Base-by-base conservation (phyloP, 2,329 filamentous ascomycete genomes). In the Pestalotiopsis sp. region DNA sequence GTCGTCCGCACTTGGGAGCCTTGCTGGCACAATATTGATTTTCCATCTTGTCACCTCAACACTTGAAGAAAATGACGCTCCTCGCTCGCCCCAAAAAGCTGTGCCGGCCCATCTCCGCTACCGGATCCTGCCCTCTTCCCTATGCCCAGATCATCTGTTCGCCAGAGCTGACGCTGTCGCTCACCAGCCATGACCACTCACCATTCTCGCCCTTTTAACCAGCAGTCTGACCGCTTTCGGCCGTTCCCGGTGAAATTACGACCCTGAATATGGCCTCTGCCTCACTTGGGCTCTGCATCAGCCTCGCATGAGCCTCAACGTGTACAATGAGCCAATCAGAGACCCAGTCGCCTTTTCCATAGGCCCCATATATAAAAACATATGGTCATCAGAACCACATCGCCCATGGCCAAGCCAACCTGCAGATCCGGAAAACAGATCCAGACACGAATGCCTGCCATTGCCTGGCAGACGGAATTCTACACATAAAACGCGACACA, bases 101-200 rank as follows among this genome's bases (percentile, higher is more conserved):
- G 23, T 2, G 23, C 57, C 25, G 57, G 23, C 57, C 41, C 25
- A 31, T 39, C 25, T 66, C 63, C 63, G 63, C 63, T 66, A 66
- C 63, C 63, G 63, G 63, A 66, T 57, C 45, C 17, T n/a, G 17
- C 45, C 20, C 17, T n/a, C 14, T 52, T 9, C 17, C n/a, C n/a
- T 52, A 52, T 20, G 20, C 45, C n/a, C 17, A 52, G 20, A 52
- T 52, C 45, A n/a, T 52, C 17, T 62, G 13, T 11, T 20, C 13
- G 12, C 17, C 59, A 39, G 57, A 13, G 14, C 20, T 36, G 17
- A 5, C 31, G 31, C 31, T 36, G 17, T 38, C 17, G n/a, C n/a
- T 20, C n/a, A 38, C 20, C n/a, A n/a, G 14, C n/a, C 59, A 62
- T 14, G 59, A 36, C 59, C 25, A n/a, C 27, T 62, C 27, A n/a